Evolutionary conservation across 2,329 filamentous ascomycete species (phyloP), one percentile per base, ranked within the genome.

Genomic region (Hirsutella rhossiliensis): DNA sequence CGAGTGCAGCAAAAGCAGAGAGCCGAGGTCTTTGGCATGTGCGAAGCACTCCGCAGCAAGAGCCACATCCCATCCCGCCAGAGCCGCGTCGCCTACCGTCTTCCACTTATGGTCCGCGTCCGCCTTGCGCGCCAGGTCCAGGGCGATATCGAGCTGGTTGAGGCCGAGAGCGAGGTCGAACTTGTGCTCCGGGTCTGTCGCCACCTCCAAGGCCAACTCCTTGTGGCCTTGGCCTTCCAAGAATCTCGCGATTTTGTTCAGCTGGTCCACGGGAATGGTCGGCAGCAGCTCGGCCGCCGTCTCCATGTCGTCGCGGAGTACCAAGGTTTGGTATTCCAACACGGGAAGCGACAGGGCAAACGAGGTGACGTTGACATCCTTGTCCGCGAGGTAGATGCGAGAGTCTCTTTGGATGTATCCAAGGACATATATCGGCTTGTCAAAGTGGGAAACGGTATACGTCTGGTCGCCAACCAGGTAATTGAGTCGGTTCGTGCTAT

Each of bases 31-130:
- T 58, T 87, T 92, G 39, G 89, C 88, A 46, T 92, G 81, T 17
- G 79, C 80, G 62, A 97, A 98, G 67, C 90, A 97, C 64, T 97
- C 87, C 41, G 92, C 84, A 0, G 92, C 92, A 2, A 97, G 77
- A 5, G 76, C 72, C 30, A 98, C 75, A 56, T 98, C 82, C 92
- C 90, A 98, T 1, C 72, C 82, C 11, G 80, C 68, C 36, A 98
- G 75, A 2, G 92, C 92, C 1, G 89, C 85, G 55, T 98, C 92
- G 47, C 92, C 92, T 5, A 98, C 87, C 4, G 80, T 89, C 75
- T 97, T 97, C 92, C 92, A 98, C 67, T 95, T 95, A 67, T 97
- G 90, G 62, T 97, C 92, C 1, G 81, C 85, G 50, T 96, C 84
- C 11, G 87, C 84, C 61, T 84, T 74, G 36, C 81, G 76, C 7